Evolutionary conservation across 352 stramenopile genomes (phyloP).

Genomic region (Pythium apleroticum): DNA sequence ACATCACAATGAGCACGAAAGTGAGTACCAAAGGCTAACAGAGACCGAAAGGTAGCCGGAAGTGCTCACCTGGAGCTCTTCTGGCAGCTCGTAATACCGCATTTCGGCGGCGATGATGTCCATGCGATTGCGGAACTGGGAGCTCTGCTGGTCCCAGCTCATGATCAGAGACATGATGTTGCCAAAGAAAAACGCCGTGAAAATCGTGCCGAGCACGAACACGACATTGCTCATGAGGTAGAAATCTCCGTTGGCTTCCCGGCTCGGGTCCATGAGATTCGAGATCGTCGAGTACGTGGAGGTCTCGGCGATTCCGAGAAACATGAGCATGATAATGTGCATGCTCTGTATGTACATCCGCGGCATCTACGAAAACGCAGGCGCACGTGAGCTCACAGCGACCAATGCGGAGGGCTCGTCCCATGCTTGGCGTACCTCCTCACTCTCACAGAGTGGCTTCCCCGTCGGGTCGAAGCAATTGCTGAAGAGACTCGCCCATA

Average conservation of each 20-base stretch:
- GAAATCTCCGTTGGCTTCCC: constrained; percentile 44
- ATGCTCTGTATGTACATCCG: constrained; percentile 76
- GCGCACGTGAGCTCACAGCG: background rate
- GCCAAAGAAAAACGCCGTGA: constrained; percentile 76
- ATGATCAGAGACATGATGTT: constrained; percentile 79
- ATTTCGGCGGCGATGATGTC: constrained; percentile 84
- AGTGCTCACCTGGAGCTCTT: constrained; percentile 59
- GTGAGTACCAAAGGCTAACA: background rate
- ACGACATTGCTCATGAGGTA: constrained; percentile 68
- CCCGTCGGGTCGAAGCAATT: constrained; percentile 43
- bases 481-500: constrained; percentile 74
- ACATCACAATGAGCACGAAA: background rate
- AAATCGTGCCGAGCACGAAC: constrained; percentile 69
- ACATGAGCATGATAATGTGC: constrained; percentile 78
- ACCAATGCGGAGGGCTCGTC: background rate
- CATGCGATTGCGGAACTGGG: constrained; percentile 81
- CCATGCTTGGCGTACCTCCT: constrained; percentile 33
- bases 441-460: constrained; percentile 34
- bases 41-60: background rate
- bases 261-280: constrained; percentile 39
- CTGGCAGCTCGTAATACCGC: constrained; percentile 76
- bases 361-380: constrained; percentile 32
- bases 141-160: constrained; percentile 81
- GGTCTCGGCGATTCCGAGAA: constrained; percentile 70
- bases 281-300: constrained; percentile 64